A percentile compares a stretch with the other conserved stretches of the same genome.
phyloP scores from a whole-genome alignment of 805 yeast genomes.

The Kuraishia piskuri region DNA sequence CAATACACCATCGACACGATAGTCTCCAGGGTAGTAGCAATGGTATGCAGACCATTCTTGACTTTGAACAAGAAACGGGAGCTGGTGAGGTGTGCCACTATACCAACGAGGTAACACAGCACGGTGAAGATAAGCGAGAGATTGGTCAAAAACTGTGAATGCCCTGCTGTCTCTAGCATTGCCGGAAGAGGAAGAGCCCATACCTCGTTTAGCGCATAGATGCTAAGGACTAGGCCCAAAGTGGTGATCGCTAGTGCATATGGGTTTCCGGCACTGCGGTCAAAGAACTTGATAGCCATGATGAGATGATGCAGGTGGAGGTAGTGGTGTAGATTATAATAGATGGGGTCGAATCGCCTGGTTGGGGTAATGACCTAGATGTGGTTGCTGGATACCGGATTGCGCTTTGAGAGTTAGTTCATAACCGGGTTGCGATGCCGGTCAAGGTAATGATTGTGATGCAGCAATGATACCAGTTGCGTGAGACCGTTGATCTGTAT shows the following conservation, averaged over 20 bases:
- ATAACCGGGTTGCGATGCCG: too few species aligned
- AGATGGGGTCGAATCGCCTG: background rate
- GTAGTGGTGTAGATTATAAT: too few species aligned
- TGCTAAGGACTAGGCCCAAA: constrained; percentile 1
- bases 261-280: constrained; percentile 2
- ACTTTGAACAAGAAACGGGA: constrained; percentile 18
- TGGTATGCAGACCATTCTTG: constrained; percentile 39
- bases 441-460: too few species aligned
- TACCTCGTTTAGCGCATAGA: constrained; percentile 1
- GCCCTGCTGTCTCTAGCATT: constrained; percentile 48
- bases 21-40: constrained; percentile 49
- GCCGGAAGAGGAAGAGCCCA: constrained; percentile 33
- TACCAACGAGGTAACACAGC: constrained; percentile 29
- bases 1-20: constrained; percentile 62
- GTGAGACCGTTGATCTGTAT: too few species aligned
- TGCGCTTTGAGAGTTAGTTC: too few species aligned
- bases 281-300: background rate
- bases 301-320: too few species aligned
- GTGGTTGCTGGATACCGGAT: too few species aligned
- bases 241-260: constrained; percentile 1
- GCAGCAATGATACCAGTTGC: too few species aligned
- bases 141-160: constrained; percentile 65
- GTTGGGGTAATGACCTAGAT: too few species aligned
- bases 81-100: constrained; percentile 24
- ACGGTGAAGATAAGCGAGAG: constrained; percentile 43